phyloP scores from a whole-genome alignment of 305 asterid genomes.

The Lippia alba region DNA sequence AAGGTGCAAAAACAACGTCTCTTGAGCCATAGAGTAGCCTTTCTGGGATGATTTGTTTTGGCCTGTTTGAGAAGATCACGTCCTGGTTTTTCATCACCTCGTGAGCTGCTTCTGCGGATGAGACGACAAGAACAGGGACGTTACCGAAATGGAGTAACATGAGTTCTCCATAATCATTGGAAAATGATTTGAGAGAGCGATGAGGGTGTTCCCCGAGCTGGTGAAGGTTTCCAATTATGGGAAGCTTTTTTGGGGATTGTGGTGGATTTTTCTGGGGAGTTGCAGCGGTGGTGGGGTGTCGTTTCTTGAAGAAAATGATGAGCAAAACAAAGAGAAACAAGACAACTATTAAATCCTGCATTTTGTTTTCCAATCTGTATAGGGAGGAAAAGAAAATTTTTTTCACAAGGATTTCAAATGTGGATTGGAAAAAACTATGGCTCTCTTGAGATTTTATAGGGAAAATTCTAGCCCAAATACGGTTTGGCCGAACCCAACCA shows the following conservation, averaged over 20 bases:
- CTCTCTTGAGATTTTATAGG: too few relatives aligned
- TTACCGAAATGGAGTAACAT: conserved; percentile 54
- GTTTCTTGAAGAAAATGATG: conserved; percentile 28
- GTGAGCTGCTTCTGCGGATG: conserved; percentile 54
- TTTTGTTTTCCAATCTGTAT: not conserved
- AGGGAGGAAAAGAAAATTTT: not conserved
- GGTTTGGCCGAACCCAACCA: too few relatives aligned
- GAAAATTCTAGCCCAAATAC: too few relatives aligned
- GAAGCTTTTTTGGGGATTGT: conserved; percentile 53
- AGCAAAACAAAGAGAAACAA: conserved; percentile 19
- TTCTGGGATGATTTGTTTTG: conserved; percentile 33
- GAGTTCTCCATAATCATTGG: conserved; percentile 47
- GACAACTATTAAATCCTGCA: conserved; percentile 4
- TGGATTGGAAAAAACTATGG: too few relatives aligned
- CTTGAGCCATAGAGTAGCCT: conserved; percentile 44
- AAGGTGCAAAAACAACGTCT: conserved; percentile 45
- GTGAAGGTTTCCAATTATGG: conserved; percentile 56
- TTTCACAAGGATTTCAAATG: not conserved
- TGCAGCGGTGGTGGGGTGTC: conserved; percentile 21
- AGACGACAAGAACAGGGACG: conserved; percentile 41
- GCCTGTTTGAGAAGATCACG: conserved; percentile 50
- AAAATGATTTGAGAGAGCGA: conserved; percentile 47
- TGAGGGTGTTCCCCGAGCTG: conserved; percentile 53
- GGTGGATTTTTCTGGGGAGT: conserved; percentile 34
- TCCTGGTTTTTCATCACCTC: conserved; percentile 64